Evolutionary conservation across 2,329 filamentous ascomycete species (phyloP).

Genomic region (Colletotrichum kahawae): DNA sequence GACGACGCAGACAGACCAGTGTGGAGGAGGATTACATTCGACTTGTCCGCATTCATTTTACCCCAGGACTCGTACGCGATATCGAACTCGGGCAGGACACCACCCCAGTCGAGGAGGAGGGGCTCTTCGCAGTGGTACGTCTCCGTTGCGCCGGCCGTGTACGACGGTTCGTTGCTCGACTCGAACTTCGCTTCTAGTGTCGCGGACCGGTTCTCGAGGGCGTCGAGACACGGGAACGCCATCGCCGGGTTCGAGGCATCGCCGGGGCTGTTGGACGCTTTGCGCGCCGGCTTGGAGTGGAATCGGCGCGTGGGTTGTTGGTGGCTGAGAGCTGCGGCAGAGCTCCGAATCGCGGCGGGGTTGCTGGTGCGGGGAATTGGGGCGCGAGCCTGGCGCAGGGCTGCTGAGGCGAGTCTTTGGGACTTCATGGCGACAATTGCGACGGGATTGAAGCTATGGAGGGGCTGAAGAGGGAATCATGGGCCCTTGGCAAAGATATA

Average conservation of each 20-base stretch:
- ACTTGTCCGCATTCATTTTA: slow-evolving; percentile 75
- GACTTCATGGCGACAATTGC: slow-evolving; percentile 19
- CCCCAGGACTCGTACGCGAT: slow-evolving; percentile 97
- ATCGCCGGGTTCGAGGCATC: slow-evolving; percentile 79
- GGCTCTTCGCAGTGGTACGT: slow-evolving; percentile 76
- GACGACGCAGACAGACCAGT: slow-evolving; percentile 97
- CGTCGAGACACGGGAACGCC: slow-evolving; percentile 89
- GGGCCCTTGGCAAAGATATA: not conserved
- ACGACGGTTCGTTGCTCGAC: slow-evolving; percentile 85
- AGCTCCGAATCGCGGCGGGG: slow-evolving; percentile 5
- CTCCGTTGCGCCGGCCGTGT: slow-evolving; percentile 87
- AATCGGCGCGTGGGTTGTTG: slow-evolving; percentile 11
- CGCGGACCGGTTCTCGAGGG: slow-evolving; percentile 78
- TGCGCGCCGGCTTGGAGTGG: slow-evolving; percentile 17
- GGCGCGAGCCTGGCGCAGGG: slow-evolving; percentile 20
- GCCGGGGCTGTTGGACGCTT: slow-evolving; percentile 28
- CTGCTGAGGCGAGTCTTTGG: slow-evolving; percentile 19
- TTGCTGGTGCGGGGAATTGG: not conserved
- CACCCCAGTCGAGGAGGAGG: slow-evolving; percentile 91
- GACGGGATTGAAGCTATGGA: not conserved
- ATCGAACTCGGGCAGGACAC: slow-evolving; percentile 85
- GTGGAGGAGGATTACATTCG: slow-evolving; percentile 90
- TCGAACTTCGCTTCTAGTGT: slow-evolving; percentile 71
- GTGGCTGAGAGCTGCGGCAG: not conserved
- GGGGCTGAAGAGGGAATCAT: fast-evolving